These are phyloP conservation scores for Bruguiera gymnorhiza DNA, from an alignment of 345 rosid species.

Conservation along the genomic window DNA sequence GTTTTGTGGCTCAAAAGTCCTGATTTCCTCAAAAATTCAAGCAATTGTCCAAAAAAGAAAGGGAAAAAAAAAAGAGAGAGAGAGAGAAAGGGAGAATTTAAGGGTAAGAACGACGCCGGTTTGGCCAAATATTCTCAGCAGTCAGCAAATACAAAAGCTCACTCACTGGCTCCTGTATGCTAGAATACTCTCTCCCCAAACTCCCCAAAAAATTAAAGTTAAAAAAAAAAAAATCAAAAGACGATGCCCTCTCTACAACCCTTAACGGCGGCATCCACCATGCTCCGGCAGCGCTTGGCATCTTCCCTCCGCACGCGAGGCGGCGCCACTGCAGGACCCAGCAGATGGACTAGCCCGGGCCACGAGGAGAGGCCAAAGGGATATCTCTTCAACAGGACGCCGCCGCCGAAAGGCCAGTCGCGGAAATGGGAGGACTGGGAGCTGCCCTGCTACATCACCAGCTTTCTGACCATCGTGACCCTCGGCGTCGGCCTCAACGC, in stretches of 20 bases:
- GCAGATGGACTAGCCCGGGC: conserved; percentile 84
- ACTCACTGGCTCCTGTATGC: no score
- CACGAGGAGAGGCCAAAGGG: conserved; percentile 95
- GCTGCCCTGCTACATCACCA: conserved; percentile 94
- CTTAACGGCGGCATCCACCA: conserved; percentile 35
- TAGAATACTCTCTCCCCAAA: neutral
- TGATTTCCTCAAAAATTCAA: no score
- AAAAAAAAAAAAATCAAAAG: neutral
- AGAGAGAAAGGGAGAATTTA: no score
- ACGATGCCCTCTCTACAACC: conserved; percentile 9
- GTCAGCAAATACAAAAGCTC: no score
- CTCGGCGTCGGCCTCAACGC: conserved; percentile 97
- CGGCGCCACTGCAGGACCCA: conserved; percentile 46
- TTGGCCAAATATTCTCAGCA: no score
- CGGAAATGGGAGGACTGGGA: conserved; percentile 99
- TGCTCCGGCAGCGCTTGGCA: conserved; percentile 66
- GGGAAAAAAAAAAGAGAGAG: no score
- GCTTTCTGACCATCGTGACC: conserved; percentile 89
- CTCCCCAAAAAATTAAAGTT: neutral
- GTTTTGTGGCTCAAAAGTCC: no score
- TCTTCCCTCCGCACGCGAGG: conserved; percentile 41
- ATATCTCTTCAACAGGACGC: conserved; percentile 71
- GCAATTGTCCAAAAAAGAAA: no score
- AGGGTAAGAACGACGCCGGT: no score
- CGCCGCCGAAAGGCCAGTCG: conserved; percentile 73